Base-by-base conservation (phyloP, 495 filamentous ascomycete genomes). In the Tuber umbilicatum region DNA sequence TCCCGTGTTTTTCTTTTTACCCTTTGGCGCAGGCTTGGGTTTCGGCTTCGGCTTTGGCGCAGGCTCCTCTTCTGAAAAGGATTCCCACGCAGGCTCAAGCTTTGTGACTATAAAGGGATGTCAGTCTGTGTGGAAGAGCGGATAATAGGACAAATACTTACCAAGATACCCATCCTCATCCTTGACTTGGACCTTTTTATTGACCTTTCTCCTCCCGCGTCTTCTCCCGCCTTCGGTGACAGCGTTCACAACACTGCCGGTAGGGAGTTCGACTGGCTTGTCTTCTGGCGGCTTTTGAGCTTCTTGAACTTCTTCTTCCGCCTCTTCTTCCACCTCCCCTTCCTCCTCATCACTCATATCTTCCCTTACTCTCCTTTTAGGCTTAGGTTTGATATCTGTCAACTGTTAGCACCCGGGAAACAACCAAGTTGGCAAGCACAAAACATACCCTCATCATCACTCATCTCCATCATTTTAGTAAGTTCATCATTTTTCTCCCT, bases 81-180 rank as follows among this genome's bases (percentile, higher is more conserved):
- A 97, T 83, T 98, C 95, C 95, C 95, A 99, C 1, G 87, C 90
- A 1, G 89, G 85, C 81, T 97, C 94, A 80, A 94, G 91, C 77
- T 90, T 91, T 19, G 95, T 98, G 27, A 98, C 95, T 97, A 80
- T n/a, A 64, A 4, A 38, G 31, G 41, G 70, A 42, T 42, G 75
- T 79, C 73, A 75, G 79, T 78, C 16, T 47, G 43, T 77, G 35
- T 50, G 38, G 68, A 68, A 55, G 19, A 40, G 41, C 67, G 12
- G 55, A 73, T 67, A 40, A 27, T 37, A 64, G 16, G 45, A 50
- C 31, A 55, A 47, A 43, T 37, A 71, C 89, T 77, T 86, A 94
- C 93, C 93, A 21, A 99, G 85, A 83, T 97, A 99, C 55, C 95
- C 94, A 75, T 98, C 92, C 64, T 94, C 93, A 81, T 99, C 96